These are phyloP conservation scores for Debaryomyces singareniensis DNA, from an alignment of 1,139 yeast species.

Conservation along the genomic window DNA sequence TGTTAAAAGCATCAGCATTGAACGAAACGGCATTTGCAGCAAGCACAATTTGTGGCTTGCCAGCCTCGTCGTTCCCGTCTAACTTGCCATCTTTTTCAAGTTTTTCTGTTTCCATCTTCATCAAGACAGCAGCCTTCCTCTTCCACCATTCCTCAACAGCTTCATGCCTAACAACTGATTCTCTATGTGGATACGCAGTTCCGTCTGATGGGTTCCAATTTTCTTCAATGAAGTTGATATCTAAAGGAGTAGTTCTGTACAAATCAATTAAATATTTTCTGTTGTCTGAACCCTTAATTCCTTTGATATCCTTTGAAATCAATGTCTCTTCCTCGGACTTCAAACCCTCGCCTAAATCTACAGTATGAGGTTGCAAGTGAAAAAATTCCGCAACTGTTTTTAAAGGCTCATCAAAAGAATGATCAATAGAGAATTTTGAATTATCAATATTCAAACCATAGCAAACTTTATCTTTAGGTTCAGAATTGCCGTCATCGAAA, in stretches of 20 bases:
- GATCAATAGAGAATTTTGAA: conserved; percentile 39
- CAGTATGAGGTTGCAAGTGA: conserved; percentile 69
- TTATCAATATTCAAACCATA: conserved; percentile 74
- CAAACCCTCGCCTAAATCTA: conserved; percentile 29
- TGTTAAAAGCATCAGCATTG: conserved; percentile 75
- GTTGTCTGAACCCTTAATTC: conserved; percentile 79
- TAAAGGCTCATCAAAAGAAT: conserved; percentile 49
- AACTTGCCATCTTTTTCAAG: conserved; percentile 40
- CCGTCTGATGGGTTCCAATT: conserved; percentile 36
- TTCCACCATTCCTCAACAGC: conserved; percentile 91
- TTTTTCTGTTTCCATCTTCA: conserved; percentile 44
- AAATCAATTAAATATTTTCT: conserved; percentile 81
- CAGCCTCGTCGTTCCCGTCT: conserved; percentile 23
- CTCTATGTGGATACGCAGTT: conserved; percentile 74
- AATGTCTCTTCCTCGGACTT: conserved; percentile 42
- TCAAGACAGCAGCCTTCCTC: conserved; percentile 52
- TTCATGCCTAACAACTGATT: conserved; percentile 75
- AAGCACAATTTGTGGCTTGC: conserved; percentile 46
- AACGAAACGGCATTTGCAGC: conserved; percentile 54
- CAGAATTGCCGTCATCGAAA: conserved; percentile 21
- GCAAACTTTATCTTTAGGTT: conserved; percentile 43
- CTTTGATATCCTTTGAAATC: conserved; percentile 78
- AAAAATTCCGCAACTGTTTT: conserved; percentile 63
- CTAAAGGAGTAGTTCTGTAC: conserved; percentile 79
- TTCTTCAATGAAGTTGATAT: conserved; percentile 64